These are phyloP conservation scores for Colletotrichum lupini DNA, from an alignment of 2,329 filamentous ascomycete species.

Conservation along the genomic window DNA sequence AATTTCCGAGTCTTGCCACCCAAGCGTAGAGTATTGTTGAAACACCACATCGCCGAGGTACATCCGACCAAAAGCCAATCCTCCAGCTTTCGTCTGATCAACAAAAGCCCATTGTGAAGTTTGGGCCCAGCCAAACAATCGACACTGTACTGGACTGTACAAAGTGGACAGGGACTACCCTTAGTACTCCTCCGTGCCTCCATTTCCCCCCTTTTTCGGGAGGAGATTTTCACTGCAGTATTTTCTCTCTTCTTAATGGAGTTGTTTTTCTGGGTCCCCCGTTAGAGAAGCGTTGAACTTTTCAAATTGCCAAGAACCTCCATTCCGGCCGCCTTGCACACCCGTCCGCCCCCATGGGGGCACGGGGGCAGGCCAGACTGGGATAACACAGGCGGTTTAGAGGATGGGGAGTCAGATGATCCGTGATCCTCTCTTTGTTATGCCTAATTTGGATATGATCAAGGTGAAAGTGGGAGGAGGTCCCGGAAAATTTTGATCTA, in stretches of 20 bases:
- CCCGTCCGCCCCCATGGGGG: slow-evolving; percentile 7
- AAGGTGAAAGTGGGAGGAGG: neutral
- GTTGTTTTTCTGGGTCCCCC: neutral
- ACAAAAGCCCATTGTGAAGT: neutral
- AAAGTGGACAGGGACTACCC: neutral
- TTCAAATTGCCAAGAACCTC: neutral
- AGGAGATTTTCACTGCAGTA: neutral
- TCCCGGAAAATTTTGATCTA: neutral
- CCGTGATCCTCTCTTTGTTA: neutral
- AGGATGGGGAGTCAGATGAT: neutral
- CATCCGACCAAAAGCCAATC: neutral
- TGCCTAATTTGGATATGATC: neutral
- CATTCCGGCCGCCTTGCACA: neutral
- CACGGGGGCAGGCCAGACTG: neutral
- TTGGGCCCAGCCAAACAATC: no score
- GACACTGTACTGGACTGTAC: neutral
- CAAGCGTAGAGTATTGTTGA: neutral
- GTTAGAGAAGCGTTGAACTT: neutral
- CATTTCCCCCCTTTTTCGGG: neutral
- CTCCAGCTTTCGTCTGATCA: neutral
- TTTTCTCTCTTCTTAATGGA: neutral
- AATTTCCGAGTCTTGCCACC: neutral
- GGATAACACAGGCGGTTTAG: neutral
- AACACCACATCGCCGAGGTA: neutral
- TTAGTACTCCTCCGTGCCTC: neutral